A percentile compares a stretch with the other conserved stretches of the same genome.
Evolutionary conservation across 2,329 filamentous ascomycete genomes (phyloP).

Genomic region (Sarocladiaceae sp.): DNA sequence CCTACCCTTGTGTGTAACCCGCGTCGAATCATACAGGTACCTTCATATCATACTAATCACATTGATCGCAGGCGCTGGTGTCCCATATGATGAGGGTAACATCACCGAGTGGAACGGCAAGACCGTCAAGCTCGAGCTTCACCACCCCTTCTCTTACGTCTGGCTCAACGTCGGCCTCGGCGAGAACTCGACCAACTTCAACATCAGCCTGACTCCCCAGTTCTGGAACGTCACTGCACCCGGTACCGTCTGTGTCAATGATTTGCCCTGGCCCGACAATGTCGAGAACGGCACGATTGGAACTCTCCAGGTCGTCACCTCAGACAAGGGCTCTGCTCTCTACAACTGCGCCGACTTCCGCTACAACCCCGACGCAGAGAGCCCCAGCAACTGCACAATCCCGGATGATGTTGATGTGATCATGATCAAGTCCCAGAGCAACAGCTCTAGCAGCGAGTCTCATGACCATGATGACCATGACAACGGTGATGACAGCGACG

Average conservation of each 20-base stretch:
- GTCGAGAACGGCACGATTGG: conserved; percentile 55
- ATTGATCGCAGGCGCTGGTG: conserved; percentile 38
- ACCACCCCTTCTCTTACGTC: conserved; percentile 46
- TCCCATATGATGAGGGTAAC: conserved; percentile 36
- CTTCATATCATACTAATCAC: conserved; percentile 6
- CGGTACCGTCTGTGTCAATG: conserved; percentile 60
- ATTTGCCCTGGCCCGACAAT: conserved; percentile 48
- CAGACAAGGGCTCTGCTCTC: conserved; percentile 53
- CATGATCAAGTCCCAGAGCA: conserved; percentile 23
- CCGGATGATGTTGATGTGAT: conserved; percentile 36
- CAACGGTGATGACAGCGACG: conserved; percentile 5
- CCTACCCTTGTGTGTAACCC: conserved; percentile 39
- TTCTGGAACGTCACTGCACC: conserved; percentile 53
- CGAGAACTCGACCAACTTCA: conserved; percentile 55
- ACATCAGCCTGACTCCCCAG: conserved; percentile 56
- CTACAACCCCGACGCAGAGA: conserved; percentile 47
- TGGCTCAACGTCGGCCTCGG: conserved; percentile 48
- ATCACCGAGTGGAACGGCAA: conserved; percentile 50
- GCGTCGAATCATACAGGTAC: not conserved
- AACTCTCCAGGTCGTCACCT: conserved; percentile 63
- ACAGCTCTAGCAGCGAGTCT: conserved; percentile 13
- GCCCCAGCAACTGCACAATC: conserved; percentile 29
- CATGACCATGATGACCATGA: conserved; percentile 12
- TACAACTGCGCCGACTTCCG: conserved; percentile 74
- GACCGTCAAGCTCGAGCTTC: conserved; percentile 39